phyloP scores from a whole-genome alignment of 768 basidiomycete genomes.

The Collybia sordida region DNA sequence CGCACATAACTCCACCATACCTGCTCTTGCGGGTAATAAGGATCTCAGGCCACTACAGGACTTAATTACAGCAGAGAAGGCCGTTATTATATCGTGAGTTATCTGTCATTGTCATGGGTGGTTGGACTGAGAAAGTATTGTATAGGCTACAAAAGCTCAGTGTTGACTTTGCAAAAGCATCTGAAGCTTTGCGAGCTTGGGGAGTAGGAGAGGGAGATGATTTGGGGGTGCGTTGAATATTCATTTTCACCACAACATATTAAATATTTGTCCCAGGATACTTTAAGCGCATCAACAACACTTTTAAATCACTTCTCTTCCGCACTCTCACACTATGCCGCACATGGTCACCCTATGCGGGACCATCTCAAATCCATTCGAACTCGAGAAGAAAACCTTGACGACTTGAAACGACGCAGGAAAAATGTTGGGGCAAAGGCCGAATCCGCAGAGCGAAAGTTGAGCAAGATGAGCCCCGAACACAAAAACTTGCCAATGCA shows the following conservation, averaged over 20 bases:
- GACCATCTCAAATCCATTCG: slow-evolving; percentile 81
- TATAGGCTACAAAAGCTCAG: slow-evolving; percentile 67
- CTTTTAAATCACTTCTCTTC: slow-evolving; percentile 67
- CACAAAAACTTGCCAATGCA: slow-evolving; percentile 80
- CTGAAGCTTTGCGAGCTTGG: slow-evolving; percentile 73
- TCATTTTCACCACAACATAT: slow-evolving; percentile 5
- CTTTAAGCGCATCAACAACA: slow-evolving; percentile 65
- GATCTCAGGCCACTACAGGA: slow-evolving; percentile 84
- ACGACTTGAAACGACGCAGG: slow-evolving; percentile 71
- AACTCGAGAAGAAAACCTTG: slow-evolving; percentile 80
- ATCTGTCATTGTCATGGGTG: slow-evolving; percentile 1
- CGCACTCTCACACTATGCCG: slow-evolving; percentile 68
- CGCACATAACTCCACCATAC: slow-evolving; percentile 86
- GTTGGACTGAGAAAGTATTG: background rate
- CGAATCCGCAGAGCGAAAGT: slow-evolving; percentile 83
- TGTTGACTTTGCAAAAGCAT: slow-evolving; percentile 63
- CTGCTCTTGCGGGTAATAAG: slow-evolving; percentile 66
- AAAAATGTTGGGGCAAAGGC: slow-evolving; percentile 67
- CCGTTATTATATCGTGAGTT: slow-evolving; percentile 70
- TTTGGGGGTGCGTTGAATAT: slow-evolving; percentile 53
- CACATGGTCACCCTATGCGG: slow-evolving; percentile 68
- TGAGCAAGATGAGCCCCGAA: slow-evolving; percentile 86
- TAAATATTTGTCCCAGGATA: slow-evolving; percentile 50
- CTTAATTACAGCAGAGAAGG: slow-evolving; percentile 87
- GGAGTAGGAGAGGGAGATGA: slow-evolving; percentile 83